A percentile compares a stretch with the other conserved stretches of the same genome.
Conservation (phyloP, 768 basidiomycete genomes). For the Termitomyces sp. region DNA sequence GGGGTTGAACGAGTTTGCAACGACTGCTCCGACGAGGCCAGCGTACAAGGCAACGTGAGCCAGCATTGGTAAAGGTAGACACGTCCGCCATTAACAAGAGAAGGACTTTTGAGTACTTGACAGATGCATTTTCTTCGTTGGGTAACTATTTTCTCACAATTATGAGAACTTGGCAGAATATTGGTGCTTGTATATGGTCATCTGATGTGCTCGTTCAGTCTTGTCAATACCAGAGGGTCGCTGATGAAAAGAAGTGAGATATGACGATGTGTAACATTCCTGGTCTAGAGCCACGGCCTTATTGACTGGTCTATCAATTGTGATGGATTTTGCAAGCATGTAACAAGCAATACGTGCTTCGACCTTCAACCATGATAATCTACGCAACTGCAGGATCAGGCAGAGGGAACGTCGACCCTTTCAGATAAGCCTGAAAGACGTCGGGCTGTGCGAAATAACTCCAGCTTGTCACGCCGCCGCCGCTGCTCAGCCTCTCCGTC, state of each 20-base stretch:
- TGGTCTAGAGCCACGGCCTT: too few species aligned
- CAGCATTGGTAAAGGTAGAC: neutral
- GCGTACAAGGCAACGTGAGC: neutral
- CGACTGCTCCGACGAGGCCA: neutral
- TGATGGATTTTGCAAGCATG: neutral
- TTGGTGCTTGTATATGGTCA: neutral
- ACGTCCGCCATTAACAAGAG: neutral
- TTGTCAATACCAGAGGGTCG: too few species aligned
- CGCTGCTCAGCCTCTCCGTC: conserved; percentile 1
- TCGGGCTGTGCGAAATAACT: neutral
- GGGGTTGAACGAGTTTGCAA: conserved; percentile 23
- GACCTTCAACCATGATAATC: neutral
- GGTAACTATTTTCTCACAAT: neutral
- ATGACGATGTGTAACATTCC: too few species aligned
- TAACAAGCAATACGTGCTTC: neutral
- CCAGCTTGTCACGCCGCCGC: conserved; percentile 3
- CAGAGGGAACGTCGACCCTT: neutral
- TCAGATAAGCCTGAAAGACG: neutral
- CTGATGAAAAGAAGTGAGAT: neutral
- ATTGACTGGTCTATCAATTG: too few species aligned
- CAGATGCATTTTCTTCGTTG: neutral
- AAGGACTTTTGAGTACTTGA: neutral
- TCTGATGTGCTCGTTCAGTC: neutral
- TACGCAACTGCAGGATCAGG: neutral
- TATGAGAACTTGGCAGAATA: neutral